Conservation (phyloP, 495 filamentous ascomycete genomes). For the Choiromyces venosus region DNA sequence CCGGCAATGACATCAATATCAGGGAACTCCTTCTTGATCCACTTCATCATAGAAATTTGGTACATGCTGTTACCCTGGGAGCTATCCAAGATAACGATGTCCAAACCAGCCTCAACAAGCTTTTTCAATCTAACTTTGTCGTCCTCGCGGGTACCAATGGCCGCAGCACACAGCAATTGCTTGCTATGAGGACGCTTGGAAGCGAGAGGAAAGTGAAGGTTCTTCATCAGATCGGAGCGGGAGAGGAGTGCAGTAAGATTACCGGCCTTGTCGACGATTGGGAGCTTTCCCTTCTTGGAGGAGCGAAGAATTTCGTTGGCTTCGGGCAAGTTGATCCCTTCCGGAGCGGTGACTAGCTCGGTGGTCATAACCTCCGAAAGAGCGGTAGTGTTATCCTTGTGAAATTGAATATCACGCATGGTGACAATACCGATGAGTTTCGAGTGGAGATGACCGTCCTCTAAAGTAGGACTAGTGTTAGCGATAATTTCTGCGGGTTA, state of each 20-base stretch:
- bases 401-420: slow-evolving; percentile 94
- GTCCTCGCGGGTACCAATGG: slow-evolving; percentile 88
- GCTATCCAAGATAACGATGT: slow-evolving; percentile 91
- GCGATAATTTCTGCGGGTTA: slow-evolving; percentile 12
- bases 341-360: slow-evolving; percentile 83
- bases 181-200: slow-evolving; percentile 97
- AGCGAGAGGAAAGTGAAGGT: slow-evolving; percentile 91
- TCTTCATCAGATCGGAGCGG: slow-evolving; percentile 97
- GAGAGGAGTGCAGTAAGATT: slow-evolving; percentile 94
- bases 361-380: slow-evolving; percentile 92
- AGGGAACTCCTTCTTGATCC: slow-evolving; percentile 79
- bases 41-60: slow-evolving; percentile 95
- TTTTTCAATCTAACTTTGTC: slow-evolving; percentile 81
- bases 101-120: slow-evolving; percentile 88
- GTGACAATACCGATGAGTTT: slow-evolving; percentile 96
- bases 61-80: slow-evolving; percentile 96
- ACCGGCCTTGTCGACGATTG: slow-evolving; percentile 79
- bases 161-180: slow-evolving; percentile 90
- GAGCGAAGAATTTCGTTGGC: slow-evolving; percentile 88
- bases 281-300: slow-evolving; percentile 99
- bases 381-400: slow-evolving; percentile 63
- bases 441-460: slow-evolving; percentile 84
- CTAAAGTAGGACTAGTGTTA: slow-evolving; percentile 50
- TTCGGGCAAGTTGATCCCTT: slow-evolving; percentile 76
- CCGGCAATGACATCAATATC: slow-evolving; percentile 89